A percentile compares a stretch with the other conserved stretches of the same genome.
phyloP scores from a whole-genome alignment of 345 rosid species.

The Psidium friedrichsthalianum region DNA sequence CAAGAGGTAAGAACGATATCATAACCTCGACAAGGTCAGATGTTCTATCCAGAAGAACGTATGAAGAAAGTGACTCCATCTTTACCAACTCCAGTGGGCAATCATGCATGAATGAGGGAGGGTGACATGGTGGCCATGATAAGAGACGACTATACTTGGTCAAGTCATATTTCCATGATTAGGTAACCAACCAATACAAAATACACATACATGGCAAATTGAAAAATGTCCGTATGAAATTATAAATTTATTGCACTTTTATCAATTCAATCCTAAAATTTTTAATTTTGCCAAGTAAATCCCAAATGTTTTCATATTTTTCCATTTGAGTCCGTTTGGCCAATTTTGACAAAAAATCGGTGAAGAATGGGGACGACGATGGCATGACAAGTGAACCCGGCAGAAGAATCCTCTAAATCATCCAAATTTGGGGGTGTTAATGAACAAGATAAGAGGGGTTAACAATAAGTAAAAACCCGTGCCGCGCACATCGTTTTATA shows the following conservation, averaged over 20 bases:
- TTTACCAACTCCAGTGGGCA: not conserved
- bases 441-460: not conserved
- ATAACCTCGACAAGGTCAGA: not conserved
- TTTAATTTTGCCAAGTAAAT: too few relatives aligned
- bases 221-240: too few relatives aligned
- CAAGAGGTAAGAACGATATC: not conserved
- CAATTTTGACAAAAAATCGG: too few relatives aligned
- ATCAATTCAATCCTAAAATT: too few relatives aligned
- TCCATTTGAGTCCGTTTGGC: too few relatives aligned
- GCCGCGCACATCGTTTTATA: not conserved
- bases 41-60: not conserved
- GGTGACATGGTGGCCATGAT: not conserved
- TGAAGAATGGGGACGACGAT: not conserved
- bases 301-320: too few relatives aligned
- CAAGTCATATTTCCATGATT: not conserved
- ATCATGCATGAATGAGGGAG: not conserved
- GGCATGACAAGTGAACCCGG: not conserved
- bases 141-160: not conserved
- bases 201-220: not conserved
- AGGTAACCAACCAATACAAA: not conserved
- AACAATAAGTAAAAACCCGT: not conserved
- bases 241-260: too few relatives aligned
- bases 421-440: not conserved
- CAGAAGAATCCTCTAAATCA: not conserved
- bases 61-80: not conserved